Evolutionary conservation across 495 filamentous ascomycete genomes (phyloP), one percentile per base, ranked within the genome.

Genomic region (Aspergillus ellipticus): DNA sequence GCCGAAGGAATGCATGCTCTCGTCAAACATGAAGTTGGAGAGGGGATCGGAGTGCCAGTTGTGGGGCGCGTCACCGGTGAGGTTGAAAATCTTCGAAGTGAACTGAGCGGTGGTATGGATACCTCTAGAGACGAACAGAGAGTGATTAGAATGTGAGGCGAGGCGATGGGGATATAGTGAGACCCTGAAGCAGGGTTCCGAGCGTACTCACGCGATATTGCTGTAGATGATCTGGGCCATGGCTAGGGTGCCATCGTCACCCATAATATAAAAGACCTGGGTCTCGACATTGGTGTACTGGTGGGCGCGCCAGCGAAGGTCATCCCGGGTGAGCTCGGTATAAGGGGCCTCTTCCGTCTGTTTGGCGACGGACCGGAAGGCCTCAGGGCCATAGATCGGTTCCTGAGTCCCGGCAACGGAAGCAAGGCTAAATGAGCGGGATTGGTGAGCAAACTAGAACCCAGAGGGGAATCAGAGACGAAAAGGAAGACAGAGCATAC

Each of bases 141-240:
- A 5, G 29, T 24, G 22, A 41, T 66, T 41, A 31, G 49, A 24
- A 47, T 47, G 33, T 49, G 53, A 50, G 10, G 50, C 26, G 39
- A 46, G 21, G 45, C 57, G 43, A 57, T 50, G 24, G 31, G 20
- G 16, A 9, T 21, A 42, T 49, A 21, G 51, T 4, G 15, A 51
- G 24, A 19, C 6, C 1, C 13, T 6, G 10, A n/a, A 17, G 24
- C 20, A 4, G 48, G 6, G n/a, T 11, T 9, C 8, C 1, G n/a
- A n/a, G n/a, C n/a, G n/a, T 16, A 68, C 92, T 79, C 82, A 97
- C 94, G 82, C 87, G 72, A 98, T 89, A 73, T 96, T 98, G 75
- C 88, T 96, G 82, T 97, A 97, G 68, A 97, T 96, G 70, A 97
- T 80, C 79, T 97, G 95, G 49, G 81, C 83, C 71, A 96, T 80